Evolutionary conservation across 1,139 yeast genomes (phyloP), one percentile per base, ranked within the genome.

Genomic region (Pichia sp.): DNA sequence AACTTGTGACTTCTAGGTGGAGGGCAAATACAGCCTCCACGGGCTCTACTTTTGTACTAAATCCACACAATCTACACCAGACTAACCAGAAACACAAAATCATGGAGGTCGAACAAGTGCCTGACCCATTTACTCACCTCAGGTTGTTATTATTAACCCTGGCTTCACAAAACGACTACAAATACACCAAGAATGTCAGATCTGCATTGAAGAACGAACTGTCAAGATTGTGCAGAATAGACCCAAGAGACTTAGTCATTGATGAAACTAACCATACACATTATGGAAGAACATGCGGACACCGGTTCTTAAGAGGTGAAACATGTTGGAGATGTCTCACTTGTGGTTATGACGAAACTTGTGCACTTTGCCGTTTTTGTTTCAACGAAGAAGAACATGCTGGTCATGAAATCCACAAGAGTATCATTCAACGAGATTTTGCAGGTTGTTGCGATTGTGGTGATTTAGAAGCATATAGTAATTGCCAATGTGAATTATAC

Each of bases 381-480:
- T 93, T 73, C 66, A 79, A 81, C 47, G 81, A 82, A 3, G 81
- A 79, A 5, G 74, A 76, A 48, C 99, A 93, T 66, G 63, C 66
- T 31, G 95, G 82, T 43, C 99, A 93, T 63, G 79, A 82, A 39
- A 85, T 87, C 14, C 81, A 84, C 46, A 79, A 86, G 15, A 77
- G 83, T 36, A 81, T 89, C 14, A 83, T 91, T 46, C 83, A 79
- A 48, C 70, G 93, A 44, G 96, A 89, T 52, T 85, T 83, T 54
- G 96, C 96, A 4, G 97, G 97, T 1, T 90, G 90, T 6, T 79
- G 85, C 60, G 85, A 79, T 55, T 79, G 85, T 61, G 83, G 85
- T 3, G 85, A 79, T 56, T 81, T 81, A 0, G 83, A 77, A 56
- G 83, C 83, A 2, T 79, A 83, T 78, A 68, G 68, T 33, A 65